Evolutionary conservation across 2,329 filamentous ascomycete genomes (phyloP), one percentile per base, ranked within the genome.

Genomic region (Monosporascus sp.): DNA sequence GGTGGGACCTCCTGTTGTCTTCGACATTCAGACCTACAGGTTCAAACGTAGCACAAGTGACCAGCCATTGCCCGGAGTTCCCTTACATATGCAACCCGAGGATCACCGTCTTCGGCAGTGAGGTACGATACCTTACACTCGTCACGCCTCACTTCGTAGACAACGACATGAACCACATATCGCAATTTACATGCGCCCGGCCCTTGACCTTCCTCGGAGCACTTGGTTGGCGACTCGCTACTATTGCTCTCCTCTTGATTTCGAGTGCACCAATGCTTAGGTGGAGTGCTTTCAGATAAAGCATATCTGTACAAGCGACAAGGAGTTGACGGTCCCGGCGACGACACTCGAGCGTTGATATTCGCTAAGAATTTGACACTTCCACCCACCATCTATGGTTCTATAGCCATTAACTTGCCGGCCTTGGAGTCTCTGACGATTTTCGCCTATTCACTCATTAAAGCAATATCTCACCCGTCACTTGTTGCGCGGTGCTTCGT

Each of bases 1-100:
- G 56, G 49, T 56, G 64, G 61, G 61, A 64, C 65, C 64, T 41
- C 57, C 57, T 62, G 38, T 50, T 48, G 52, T 60, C 56, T 51
- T 58, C 56, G 53, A 58, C 59, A 56, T 59, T 54, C 37, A 59
- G 59, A 53, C 53, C 59, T 54, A 57, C 56, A 58, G 57, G 58
- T 63, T 58, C 59, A 54, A 27, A 53, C 59, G 59, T 62, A 52
- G 54, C 55, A 64, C 60, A 48, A 57, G 34, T 49, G 17, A 52
- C 56, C 58, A 58, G 58, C 50, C 56, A 56, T 55, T 57, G 52
- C 53, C 58, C 54, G 56, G 55, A 58, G 48, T 60, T 59, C 50
- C 55, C 59, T 59, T 50, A 48, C 54, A 52, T 57, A 54, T 59
- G 56, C 55, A 38, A 58, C 53, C 59, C 45, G 56, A 59, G 47